phyloP scores from a whole-genome alignment of 495 filamentous ascomycete species.

The Xylaria curta region DNA sequence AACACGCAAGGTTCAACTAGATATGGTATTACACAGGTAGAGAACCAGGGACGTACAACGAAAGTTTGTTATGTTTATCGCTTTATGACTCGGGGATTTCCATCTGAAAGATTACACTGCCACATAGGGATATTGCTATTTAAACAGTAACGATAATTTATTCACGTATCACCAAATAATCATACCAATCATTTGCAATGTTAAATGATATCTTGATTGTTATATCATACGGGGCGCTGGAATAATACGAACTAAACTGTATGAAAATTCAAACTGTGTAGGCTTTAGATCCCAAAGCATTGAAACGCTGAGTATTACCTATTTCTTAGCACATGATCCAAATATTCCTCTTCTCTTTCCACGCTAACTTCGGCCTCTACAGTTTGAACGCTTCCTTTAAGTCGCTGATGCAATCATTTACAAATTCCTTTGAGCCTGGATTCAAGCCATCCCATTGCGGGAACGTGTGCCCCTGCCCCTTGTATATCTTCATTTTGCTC shows the following conservation, averaged over 20 bases:
- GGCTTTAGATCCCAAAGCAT: neutral
- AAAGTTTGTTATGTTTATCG: neutral
- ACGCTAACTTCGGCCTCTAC: neutral
- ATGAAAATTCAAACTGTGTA: neutral
- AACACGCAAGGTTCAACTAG: neutral
- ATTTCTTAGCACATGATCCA: neutral
- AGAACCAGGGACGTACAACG: neutral
- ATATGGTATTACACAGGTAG: neutral
- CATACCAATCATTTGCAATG: neutral
- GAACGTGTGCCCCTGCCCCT: constrained; percentile 47
- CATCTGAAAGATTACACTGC: neutral
- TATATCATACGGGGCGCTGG: neutral
- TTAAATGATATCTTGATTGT: neutral
- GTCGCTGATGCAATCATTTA: constrained; percentile 41
- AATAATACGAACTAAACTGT: neutral
- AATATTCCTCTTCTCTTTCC: neutral
- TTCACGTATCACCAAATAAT: neutral
- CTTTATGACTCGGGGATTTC: neutral
- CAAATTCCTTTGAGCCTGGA: constrained; percentile 41
- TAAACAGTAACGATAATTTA: no score
- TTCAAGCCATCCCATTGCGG: constrained; percentile 45
- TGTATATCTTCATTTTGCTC: constrained; percentile 46
- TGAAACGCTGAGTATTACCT: neutral
- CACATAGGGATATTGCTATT: neutral
- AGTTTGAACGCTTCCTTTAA: constrained; percentile 39